Percentiles rank a stretch among this genome's conserved stretches.
Conservation (phyloP, 148 eudicot species). For the Persicaria maculosa region DNA sequence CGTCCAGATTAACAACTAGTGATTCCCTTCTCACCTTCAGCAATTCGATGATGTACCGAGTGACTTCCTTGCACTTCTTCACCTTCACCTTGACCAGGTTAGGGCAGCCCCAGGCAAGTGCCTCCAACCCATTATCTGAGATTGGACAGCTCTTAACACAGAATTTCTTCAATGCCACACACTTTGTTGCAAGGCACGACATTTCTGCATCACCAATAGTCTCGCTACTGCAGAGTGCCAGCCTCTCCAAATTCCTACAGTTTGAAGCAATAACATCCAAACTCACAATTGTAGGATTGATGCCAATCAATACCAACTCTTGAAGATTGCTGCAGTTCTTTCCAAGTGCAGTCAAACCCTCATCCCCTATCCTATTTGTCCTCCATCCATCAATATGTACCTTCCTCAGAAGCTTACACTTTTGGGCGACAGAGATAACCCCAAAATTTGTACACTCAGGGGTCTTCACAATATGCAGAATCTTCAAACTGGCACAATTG, state of each 20-base stretch:
- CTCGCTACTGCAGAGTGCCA: conserved; percentile 54
- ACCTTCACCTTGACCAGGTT: conserved; percentile 57
- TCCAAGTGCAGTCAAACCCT: conserved; percentile 38
- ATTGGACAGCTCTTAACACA: conserved; percentile 54
- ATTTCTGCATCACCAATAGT: conserved; percentile 49
- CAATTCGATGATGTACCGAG: conserved; percentile 37
- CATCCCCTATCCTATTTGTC: conserved; percentile 49
- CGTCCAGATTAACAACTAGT: conserved; percentile 17
- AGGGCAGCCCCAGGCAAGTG: conserved; percentile 51
- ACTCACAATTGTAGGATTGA: conserved; percentile 39
- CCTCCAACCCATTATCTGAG: conserved; percentile 46
- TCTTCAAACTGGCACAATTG: conserved; percentile 31
- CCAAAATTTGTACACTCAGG: conserved; percentile 50
- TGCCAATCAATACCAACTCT: conserved; percentile 42
- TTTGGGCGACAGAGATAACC: conserved; percentile 30
- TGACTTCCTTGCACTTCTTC: conserved; percentile 48
- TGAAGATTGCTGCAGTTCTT: conserved; percentile 38
- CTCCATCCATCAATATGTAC: conserved; percentile 62
- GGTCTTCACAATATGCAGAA: conserved; percentile 41
- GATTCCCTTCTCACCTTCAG: conserved; percentile 36
- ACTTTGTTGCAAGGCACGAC: conserved; percentile 46
- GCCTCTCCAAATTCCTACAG: conserved; percentile 41
- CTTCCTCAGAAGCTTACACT: conserved; percentile 42
- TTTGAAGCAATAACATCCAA: conserved; percentile 34
- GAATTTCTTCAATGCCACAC: conserved; percentile 43